Conservation (phyloP, 208 protist species). For the Crithidia bombi region DNA sequence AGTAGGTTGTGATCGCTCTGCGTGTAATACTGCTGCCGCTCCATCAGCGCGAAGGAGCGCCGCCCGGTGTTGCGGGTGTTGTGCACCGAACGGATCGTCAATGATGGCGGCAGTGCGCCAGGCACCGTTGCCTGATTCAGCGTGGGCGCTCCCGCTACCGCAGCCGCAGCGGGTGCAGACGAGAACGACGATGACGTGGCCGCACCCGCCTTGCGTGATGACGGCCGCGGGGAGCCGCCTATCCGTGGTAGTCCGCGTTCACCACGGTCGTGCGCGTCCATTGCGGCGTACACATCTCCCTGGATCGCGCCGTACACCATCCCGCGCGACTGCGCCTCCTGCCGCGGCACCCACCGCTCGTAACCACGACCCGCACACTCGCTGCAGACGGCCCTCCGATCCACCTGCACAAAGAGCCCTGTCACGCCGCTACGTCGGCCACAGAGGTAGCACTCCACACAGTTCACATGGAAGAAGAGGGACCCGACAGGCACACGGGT, state of each 20-base stretch:
- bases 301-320: conserved; percentile 50
- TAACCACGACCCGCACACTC: conserved; percentile 42
- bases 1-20: conserved; percentile 86
- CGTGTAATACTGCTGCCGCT: conserved; percentile 88
- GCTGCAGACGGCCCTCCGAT: conserved; percentile 43
- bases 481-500: conserved; percentile 69
- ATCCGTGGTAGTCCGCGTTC: conserved; percentile 5
- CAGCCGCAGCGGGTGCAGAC: background rate
- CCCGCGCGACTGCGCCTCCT: conserved; percentile 41
- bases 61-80: conserved; percentile 59
- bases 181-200: background rate
- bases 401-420: conserved; percentile 59
- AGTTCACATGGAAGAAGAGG: conserved; percentile 77
- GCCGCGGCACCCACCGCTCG: conserved; percentile 41
- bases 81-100: conserved; percentile 48
- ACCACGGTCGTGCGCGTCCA: conserved; percentile 25
- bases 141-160: background rate
- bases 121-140: conserved; percentile 47
- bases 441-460: conserved; percentile 75
- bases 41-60: conserved; percentile 62
- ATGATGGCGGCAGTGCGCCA: conserved; percentile 57
- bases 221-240: background rate
- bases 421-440: conserved; percentile 36
- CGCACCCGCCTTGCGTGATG: background rate
- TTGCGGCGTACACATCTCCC: conserved; percentile 32